Evolutionary conservation across 2,329 filamentous ascomycete species (phyloP), one percentile per base, ranked within the genome.

Genomic region (Cadophora gregata): DNA sequence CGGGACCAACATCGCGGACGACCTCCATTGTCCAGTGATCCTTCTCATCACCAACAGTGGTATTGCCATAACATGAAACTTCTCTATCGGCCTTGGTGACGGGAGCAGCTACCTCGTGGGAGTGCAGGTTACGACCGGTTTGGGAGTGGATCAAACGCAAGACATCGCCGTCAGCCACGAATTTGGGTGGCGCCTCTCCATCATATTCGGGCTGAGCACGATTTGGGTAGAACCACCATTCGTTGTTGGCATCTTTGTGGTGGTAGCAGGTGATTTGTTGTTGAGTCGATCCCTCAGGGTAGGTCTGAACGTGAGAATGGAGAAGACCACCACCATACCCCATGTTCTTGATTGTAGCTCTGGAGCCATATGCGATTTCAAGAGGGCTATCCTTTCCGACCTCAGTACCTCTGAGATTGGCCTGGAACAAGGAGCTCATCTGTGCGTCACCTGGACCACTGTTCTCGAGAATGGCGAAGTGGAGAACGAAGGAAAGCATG

Each of bases 241-340:
- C 96, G 79, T 99, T 99, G 87, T 99, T 99, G 79, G 95, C 86
- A 83, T 99, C 96, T 80, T 99, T 99, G 85, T 99, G 96, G 81
- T 99, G 96, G 81, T 99, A 99, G 84, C 96, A 99, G 70, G 96
- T 99, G 69, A 99, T 90, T 79, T 99, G 96, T 80, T 99, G 96
- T 81, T 99, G 96, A 62, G 82, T 83, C 45, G 96, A 98, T 36
- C 95, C 96, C 77, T 97, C 94, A 0, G 95, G 95, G 78, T 93
- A 98, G 9, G 93, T 97, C 81, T 98, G 95, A 69, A 97, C 88
- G 83, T 98, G 96, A 50, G 94, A 97, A 81, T 98, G 95, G 55
- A 98, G 89, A 42, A 99, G 88, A 78, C 96, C 96, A 77, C 96
- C 96, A 67, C 96, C 96, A 75, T 99, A 99, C 36, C 96, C 96